Conservation (phyloP, 495 filamentous ascomycete species). For the Penicillium paradoxum region DNA sequence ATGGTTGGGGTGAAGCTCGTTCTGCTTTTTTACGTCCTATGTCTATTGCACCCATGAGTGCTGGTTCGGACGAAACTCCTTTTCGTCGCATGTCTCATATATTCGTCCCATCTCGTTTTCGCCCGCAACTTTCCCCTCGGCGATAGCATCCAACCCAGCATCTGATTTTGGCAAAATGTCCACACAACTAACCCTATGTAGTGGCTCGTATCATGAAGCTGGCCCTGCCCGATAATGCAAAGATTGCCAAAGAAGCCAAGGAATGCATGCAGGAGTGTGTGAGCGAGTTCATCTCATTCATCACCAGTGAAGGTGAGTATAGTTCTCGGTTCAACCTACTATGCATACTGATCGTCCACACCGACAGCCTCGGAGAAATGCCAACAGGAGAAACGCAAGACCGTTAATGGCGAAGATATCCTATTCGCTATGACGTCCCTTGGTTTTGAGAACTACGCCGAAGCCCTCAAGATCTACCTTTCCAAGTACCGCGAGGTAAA, state of each 20-base stretch:
- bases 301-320: slow-evolving; percentile 70
- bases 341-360: background rate
- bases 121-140: background rate
- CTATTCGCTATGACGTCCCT: slow-evolving; percentile 98
- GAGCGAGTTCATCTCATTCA: slow-evolving; percentile 99
- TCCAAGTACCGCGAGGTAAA: slow-evolving; percentile 83
- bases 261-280: slow-evolving; percentile 99
- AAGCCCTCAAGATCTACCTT: slow-evolving; percentile 96
- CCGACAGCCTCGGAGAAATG: slow-evolving; percentile 85
- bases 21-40: background rate
- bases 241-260: slow-evolving; percentile 98
- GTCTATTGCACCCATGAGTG: background rate
- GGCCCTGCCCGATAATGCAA: slow-evolving; percentile 94
- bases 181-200: background rate
- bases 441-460: slow-evolving; percentile 97
- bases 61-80: background rate
- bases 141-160: background rate
- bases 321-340: background rate
- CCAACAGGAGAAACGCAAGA: slow-evolving; percentile 98
- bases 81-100: background rate
- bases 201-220: slow-evolving; percentile 98
- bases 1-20: background rate
- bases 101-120: background rate
- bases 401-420: slow-evolving; percentile 97
- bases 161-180: background rate